Evolutionary conservation across 2,329 filamentous ascomycete genomes (phyloP).

Genomic region (Sporothrix curviconia): DNA sequence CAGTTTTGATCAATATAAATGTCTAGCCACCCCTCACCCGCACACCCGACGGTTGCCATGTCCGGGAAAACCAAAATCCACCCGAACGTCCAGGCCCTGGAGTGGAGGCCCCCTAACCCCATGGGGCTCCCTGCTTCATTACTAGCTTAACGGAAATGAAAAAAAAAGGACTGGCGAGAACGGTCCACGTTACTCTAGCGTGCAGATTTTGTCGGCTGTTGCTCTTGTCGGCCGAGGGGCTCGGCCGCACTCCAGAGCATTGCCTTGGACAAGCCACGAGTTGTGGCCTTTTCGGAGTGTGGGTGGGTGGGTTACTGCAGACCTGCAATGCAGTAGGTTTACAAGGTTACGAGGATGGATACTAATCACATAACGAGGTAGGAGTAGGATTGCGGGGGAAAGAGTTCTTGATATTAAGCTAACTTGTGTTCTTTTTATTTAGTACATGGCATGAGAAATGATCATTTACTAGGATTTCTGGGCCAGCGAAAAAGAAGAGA

Average conservation of each 20-base stretch:
- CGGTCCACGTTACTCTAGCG: not conserved
- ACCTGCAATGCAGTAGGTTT: too few relatives aligned
- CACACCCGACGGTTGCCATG: not conserved
- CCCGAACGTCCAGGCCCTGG: not conserved
- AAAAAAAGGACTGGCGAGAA: not conserved
- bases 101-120: not conserved
- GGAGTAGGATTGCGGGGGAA: not conserved
- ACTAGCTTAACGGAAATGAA: not conserved
- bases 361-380: not conserved
- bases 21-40: not conserved
- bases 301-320: too few relatives aligned
- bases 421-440: not conserved
- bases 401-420: not conserved
- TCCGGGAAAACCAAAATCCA: not conserved
- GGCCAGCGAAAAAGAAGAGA: not conserved
- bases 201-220: not conserved
- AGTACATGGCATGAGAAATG: not conserved
- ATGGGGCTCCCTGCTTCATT: not conserved
- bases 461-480: not conserved
- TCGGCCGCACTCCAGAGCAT: not conserved
- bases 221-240: not conserved
- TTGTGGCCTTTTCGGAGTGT: too few relatives aligned
- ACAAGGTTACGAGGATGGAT: too few relatives aligned
- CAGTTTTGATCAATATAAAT: not conserved
- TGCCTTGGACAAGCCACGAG: too few relatives aligned